Evolutionary conservation across 225 moss, liverwort and hornwort species (phyloP).

Genomic region (Marchantia paleacea): DNA sequence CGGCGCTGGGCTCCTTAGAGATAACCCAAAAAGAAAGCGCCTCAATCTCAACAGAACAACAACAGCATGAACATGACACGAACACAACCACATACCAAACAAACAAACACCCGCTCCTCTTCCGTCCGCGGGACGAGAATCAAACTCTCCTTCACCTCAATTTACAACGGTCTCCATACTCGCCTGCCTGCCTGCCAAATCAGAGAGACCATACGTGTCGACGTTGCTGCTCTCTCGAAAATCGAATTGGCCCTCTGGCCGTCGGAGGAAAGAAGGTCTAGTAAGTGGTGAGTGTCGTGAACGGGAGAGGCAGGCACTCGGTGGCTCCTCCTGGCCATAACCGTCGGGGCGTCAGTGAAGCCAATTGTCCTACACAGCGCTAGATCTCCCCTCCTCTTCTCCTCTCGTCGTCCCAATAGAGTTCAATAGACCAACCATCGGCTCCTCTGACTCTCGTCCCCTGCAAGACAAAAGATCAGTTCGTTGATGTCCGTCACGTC

Average conservation of each 20-base stretch:
- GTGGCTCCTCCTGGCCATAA: not conserved
- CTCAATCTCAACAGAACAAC: not conserved
- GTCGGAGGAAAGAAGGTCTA: not conserved
- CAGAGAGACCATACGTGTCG: not conserved
- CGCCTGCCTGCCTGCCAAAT: not conserved
- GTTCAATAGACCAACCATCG: no score
- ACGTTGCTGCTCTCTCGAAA: not conserved
- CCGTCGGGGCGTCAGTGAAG: not conserved
- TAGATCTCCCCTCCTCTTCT: no score
- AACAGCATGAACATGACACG: not conserved
- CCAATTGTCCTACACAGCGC: no score
- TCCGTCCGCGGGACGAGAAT: not conserved
- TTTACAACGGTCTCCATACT: not conserved
- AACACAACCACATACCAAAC: not conserved
- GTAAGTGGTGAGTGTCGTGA: not conserved
- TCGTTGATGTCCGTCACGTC: no score
- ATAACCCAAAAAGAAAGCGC: not conserved
- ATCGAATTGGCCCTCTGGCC: not conserved
- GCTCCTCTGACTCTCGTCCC: no score
- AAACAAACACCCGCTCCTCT: not conserved
- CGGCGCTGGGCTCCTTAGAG: not conserved
- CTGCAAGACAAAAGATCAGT: no score
- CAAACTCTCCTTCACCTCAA: not conserved
- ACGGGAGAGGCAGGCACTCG: slow-evolving; percentile 2
- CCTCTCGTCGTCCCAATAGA: no score